phyloP scores from a whole-genome alignment of 768 basidiomycete species.

The Sporobolomyces phaffii region DNA sequence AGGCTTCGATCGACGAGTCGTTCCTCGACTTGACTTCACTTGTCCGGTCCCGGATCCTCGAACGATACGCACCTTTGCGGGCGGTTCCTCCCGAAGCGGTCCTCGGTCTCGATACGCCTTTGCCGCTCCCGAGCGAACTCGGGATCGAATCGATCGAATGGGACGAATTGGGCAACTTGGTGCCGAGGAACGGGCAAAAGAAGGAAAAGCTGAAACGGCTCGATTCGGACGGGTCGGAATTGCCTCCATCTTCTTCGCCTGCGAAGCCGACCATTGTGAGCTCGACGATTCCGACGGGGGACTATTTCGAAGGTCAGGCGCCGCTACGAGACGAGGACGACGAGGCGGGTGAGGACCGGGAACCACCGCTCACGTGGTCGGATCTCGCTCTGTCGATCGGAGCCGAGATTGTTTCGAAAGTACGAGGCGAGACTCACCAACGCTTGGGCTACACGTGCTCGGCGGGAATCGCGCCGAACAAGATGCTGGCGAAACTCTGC shows the following conservation, averaged over 20 bases:
- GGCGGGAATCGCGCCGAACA: conserved; percentile 42
- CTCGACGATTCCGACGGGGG: conserved; percentile 14
- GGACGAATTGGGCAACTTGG: conserved; percentile 57
- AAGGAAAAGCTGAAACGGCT: conserved; percentile 25
- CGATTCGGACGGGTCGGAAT: conserved; percentile 44
- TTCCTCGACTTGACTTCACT: conserved; percentile 85
- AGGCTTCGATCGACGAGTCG: conserved; percentile 94
- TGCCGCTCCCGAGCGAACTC: conserved; percentile 62
- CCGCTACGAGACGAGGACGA: conserved; percentile 9
- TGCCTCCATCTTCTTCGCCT: conserved; percentile 20
- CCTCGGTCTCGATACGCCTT: conserved; percentile 57
- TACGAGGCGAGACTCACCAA: conserved; percentile 61
- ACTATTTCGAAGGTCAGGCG: conserved; percentile 47
- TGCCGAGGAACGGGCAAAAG: conserved; percentile 50
- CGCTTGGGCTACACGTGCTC: conserved; percentile 71
- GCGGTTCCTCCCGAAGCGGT: conserved; percentile 53
- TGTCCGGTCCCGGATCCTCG: conserved; percentile 67
- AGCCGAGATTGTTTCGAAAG: conserved; percentile 74
- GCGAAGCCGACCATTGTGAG: not conserved
- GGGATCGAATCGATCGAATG: conserved; percentile 52
- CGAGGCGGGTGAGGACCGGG: conserved; percentile 17
- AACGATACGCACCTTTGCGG: conserved; percentile 67
- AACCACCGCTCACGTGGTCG: conserved; percentile 62
- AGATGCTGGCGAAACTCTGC: conserved; percentile 84
- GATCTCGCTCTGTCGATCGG: conserved; percentile 85